Percentiles rank a stretch among this genome's conserved stretches.
Evolutionary conservation across 2,329 filamentous ascomycete species (phyloP).

Genomic region (Fusarium sp.): DNA sequence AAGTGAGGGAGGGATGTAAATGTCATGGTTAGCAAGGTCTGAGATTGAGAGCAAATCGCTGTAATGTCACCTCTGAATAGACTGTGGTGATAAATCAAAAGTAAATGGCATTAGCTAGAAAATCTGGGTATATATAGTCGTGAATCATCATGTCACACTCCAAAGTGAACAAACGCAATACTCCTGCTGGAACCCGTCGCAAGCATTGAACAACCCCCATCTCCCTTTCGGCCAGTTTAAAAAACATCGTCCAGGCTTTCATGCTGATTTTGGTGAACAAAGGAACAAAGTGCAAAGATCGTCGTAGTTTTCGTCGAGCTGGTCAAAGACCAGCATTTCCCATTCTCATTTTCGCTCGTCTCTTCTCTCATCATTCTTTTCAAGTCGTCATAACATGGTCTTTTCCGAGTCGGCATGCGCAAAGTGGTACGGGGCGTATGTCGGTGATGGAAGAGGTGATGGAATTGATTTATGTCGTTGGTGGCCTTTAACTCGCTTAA

Average conservation of each 20-base stretch:
- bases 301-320: constrained; percentile 11
- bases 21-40: not conserved
- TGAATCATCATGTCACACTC: constrained; percentile 36
- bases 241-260: constrained; percentile 2
- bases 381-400: constrained; percentile 20
- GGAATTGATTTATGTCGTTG: constrained; percentile 30
- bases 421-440: constrained; percentile 27
- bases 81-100: not conserved
- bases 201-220: constrained; percentile 22
- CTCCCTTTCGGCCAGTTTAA: constrained; percentile 1
- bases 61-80: not conserved
- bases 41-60: not conserved
- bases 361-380: not conserved
- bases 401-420: constrained; percentile 19
- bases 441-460: constrained; percentile 9
- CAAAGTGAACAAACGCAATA: constrained; percentile 34
- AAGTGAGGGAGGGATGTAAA: not conserved
- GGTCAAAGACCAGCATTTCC: constrained; percentile 9
- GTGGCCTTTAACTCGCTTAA: constrained; percentile 46
- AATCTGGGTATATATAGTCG: constrained; percentile 40
- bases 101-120: constrained; percentile 35
- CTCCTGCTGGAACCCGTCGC: constrained; percentile 22
- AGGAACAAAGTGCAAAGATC: constrained; percentile 32
- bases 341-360: not conserved
- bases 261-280: constrained; percentile 28